Conservation (phyloP, 1,139 yeast genomes). For the Protomyces inundatus region DNA sequence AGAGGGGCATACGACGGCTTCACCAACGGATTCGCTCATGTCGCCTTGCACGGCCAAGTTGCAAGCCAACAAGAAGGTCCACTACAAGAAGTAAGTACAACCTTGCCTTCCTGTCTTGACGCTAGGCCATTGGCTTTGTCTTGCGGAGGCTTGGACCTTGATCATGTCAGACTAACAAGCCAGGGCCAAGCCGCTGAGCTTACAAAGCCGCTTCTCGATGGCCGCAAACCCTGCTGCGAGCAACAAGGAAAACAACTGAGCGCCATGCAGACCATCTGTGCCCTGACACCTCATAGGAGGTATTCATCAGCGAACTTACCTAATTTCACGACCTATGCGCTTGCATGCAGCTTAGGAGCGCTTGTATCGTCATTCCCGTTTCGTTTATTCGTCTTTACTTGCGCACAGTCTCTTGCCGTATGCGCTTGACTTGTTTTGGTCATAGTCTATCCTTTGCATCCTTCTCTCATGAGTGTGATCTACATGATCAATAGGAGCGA, state of each 20-base stretch:
- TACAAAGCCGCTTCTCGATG: constrained; percentile 18
- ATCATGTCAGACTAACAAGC: background rate
- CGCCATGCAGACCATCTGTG: background rate
- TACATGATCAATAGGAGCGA: background rate
- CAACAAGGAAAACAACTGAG: constrained; percentile 18
- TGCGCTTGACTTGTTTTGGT: background rate
- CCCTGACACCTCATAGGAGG: background rate
- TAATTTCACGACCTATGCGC: background rate
- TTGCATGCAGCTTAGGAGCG: background rate
- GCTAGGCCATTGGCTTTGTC: no score
- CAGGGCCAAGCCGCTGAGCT: constrained; percentile 23
- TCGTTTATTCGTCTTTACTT: background rate
- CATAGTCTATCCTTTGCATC: background rate
- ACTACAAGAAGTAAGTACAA: constrained; percentile 36
- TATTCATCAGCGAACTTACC: background rate
- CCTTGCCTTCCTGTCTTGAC: background rate
- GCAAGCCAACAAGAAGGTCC: constrained; percentile 47
- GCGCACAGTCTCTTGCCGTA: background rate
- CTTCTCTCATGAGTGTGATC: background rate
- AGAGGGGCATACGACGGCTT: constrained; percentile 41
- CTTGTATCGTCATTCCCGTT: background rate
- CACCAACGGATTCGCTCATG: constrained; percentile 55
- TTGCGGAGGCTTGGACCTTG: no score
- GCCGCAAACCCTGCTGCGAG: constrained; percentile 9
- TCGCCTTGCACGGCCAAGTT: constrained; percentile 57